Conservation (phyloP, 768 basidiomycete genomes). For the Rhizopogon sp. region DNA sequence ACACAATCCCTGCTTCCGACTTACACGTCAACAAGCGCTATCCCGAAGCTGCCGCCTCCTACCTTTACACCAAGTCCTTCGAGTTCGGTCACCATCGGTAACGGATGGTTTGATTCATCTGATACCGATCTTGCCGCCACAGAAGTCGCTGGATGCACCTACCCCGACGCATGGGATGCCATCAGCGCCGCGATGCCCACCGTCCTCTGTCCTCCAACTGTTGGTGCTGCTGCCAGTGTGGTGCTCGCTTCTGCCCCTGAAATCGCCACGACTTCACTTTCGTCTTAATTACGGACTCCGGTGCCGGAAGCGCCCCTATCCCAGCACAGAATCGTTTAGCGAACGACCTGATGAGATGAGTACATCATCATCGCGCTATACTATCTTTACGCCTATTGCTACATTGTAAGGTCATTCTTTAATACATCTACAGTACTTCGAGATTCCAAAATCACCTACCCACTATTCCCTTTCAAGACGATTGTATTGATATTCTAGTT, state of each 20-base stretch:
- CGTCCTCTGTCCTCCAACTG: constrained; percentile 32
- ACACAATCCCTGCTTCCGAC: constrained; percentile 43
- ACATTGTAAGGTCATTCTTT: too few species aligned
- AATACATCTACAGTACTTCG: not conserved
- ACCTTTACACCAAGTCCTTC: constrained; percentile 40
- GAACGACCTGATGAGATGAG: not conserved
- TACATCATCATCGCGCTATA: not conserved
- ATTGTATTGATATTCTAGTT: not conserved
- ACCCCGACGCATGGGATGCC: constrained; percentile 63
- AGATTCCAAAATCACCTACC: not conserved
- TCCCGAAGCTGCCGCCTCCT: constrained; percentile 52
- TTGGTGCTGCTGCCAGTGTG: not conserved
- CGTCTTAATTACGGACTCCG: not conserved
- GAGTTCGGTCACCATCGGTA: constrained; percentile 37
- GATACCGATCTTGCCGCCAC: constrained; percentile 53
- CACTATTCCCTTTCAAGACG: not conserved
- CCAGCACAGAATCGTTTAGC: not conserved
- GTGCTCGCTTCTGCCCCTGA: constrained; percentile 2
- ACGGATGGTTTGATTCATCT: constrained; percentile 53
- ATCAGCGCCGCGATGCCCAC: constrained; percentile 43
- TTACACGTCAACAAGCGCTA: constrained; percentile 57
- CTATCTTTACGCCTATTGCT: too few species aligned
- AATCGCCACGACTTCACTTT: not conserved
- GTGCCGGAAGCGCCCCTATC: not conserved
- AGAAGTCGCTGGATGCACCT: constrained; percentile 57